A percentile compares a stretch with the other conserved stretches of the same genome.
Conservation (phyloP, 192 early-diverging fungal species). For the Chytriomyces sp. region DNA sequence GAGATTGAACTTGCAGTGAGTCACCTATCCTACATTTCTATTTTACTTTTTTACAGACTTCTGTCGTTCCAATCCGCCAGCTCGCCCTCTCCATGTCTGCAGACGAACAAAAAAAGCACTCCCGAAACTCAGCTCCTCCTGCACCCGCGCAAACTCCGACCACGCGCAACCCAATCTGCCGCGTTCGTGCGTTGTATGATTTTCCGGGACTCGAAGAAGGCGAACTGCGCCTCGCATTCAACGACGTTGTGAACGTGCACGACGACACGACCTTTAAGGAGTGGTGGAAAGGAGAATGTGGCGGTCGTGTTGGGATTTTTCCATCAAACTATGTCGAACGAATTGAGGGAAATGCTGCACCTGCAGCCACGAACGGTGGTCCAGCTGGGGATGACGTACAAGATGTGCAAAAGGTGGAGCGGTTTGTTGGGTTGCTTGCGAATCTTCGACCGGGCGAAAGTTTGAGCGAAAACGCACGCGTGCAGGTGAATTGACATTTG, state of each 20-base stretch:
- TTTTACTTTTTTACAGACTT: background rate
- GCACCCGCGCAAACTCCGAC: conserved; percentile 20
- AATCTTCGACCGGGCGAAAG: conserved; percentile 83
- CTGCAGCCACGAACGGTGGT: conserved; percentile 17
- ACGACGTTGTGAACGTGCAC: conserved; percentile 87
- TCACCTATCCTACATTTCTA: background rate
- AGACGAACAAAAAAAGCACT: conserved; percentile 36
- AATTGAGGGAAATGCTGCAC: conserved; percentile 31
- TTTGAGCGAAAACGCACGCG: conserved; percentile 86
- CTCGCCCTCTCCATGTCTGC: conserved; percentile 85
- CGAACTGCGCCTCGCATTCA: conserved; percentile 87
- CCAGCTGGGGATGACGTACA: conserved; percentile 69
- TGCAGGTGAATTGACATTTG: conserved; percentile 61
- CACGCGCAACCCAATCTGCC: conserved; percentile 62
- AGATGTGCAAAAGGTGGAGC: conserved; percentile 76
- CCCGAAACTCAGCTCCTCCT: background rate
- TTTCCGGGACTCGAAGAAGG: conserved; percentile 88
- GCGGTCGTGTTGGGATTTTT: conserved; percentile 90
- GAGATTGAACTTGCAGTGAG: conserved; percentile 83
- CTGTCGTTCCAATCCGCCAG: conserved; percentile 11
- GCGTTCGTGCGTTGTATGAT: conserved; percentile 92
- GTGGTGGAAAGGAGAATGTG: conserved; percentile 97
- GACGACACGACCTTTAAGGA: conserved; percentile 93
- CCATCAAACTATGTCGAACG: conserved; percentile 94
- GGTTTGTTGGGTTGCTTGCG: conserved; percentile 74